Base-by-base conservation (phyloP, 805 yeast genomes). In the Lipomyces mesembrius region DNA sequence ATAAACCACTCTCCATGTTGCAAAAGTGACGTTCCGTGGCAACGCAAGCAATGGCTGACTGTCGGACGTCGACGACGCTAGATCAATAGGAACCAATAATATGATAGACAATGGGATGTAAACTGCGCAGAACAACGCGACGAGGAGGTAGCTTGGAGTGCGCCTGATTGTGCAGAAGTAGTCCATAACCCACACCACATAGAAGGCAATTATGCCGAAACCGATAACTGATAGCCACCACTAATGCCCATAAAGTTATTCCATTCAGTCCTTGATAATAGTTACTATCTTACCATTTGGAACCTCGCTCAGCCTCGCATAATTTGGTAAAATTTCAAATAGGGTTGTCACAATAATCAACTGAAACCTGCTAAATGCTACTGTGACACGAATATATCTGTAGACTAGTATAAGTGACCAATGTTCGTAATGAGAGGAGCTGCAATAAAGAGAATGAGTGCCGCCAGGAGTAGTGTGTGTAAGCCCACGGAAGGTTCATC, bases 21-120 rank as follows among this genome's bases (percentile, higher is more conserved):
- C 74, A n/a, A 86, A 78, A 4, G 89, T 81, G 9, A 81, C 80
- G 0, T 74, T 64, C 62, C 79, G 79, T n/a, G 85, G 82, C 55
- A 89, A 69, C 59, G 81, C 82, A 70, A 88, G 82, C 72, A 86
- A 77, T 9, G 80, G 70, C 11, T 79, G 73, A 22, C 75, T 77
- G 27, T 78, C 77, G 29, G 81, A 76, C 59, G 82, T 78, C 43
- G 87, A 82, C 11, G 89, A 84, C 27, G 89, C 83, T 57, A 90
- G 82, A 77, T 91, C 97, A 37, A 89, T 82, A 0, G 97, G 96
- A 25, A 91, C 81, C 6, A 91, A 79, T 59, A 88, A 87, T 1
- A 90, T 85, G 59, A 89, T 88, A 7, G 94, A 88, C 27, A 89
- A 80, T 11, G 97, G 96, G 54, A 91, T 83, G 75, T 85, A 88